Evolutionary conservation across 192 early-diverging fungal genomes (phyloP).

Genomic region (Coemansia sp.): DNA sequence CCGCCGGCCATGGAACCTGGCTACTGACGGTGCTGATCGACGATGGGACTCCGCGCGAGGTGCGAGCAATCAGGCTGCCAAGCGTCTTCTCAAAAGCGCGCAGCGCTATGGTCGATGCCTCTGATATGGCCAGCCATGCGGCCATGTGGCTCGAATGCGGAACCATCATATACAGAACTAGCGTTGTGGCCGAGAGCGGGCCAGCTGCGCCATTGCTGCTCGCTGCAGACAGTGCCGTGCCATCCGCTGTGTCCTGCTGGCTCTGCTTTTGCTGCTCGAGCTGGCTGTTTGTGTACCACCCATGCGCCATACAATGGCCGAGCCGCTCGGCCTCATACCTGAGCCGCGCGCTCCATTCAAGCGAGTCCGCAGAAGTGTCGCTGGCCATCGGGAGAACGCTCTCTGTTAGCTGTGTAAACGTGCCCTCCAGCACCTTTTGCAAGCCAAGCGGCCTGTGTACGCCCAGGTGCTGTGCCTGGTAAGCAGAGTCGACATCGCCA

Average conservation of each 20-base stretch:
- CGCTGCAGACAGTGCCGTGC: conserved; percentile 8
- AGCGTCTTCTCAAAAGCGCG: conserved; percentile 28
- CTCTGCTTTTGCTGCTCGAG: conserved; percentile 28
- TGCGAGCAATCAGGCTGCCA: conserved; percentile 30
- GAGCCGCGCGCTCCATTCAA: conserved; percentile 36
- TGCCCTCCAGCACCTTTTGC: conserved; percentile 23
- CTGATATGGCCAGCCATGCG: conserved; percentile 38
- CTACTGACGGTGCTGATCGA: conserved; percentile 4
- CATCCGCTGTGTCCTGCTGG: neutral
- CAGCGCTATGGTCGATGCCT: conserved; percentile 16
- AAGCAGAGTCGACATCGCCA: conserved; percentile 43
- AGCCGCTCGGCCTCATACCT: conserved; percentile 29
- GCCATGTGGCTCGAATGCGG: conserved; percentile 21
- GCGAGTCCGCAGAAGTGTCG: neutral
- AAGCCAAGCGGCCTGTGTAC: conserved; percentile 38
- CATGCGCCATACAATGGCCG: conserved; percentile 33
- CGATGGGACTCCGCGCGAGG: conserved; percentile 23
- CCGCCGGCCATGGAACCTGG: conserved; percentile 29
- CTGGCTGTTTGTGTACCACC: conserved; percentile 44
- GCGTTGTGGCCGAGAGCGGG: conserved; percentile 17
- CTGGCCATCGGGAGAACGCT: neutral
- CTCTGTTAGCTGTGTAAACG: conserved; percentile 29
- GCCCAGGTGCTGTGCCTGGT: conserved; percentile 49
- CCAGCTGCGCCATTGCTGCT: neutral
- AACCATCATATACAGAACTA: conserved; percentile 42